These are phyloP conservation scores for Cotoneaster glaucophyllus DNA, from an alignment of 306 rosid species.

Conservation along the genomic window DNA sequence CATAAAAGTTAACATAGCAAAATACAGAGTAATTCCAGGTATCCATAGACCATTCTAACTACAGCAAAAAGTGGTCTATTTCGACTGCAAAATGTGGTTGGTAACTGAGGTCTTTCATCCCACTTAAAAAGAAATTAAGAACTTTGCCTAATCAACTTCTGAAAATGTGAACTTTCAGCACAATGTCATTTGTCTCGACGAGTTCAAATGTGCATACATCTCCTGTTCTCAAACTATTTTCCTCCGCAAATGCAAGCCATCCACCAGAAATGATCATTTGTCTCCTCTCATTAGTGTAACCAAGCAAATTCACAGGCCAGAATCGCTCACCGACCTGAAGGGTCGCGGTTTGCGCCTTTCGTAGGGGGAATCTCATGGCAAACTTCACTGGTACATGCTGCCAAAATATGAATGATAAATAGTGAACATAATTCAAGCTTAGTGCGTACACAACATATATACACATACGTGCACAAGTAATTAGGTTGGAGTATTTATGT, in stretches of 20 bases:
- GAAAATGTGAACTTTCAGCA: neutral
- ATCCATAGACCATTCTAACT: neutral
- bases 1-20: no score
- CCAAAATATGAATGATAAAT: neutral
- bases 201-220: neutral
- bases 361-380: neutral
- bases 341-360: neutral
- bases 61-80: neutral
- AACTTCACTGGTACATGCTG: neutral
- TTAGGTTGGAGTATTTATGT: neutral
- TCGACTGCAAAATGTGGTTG: neutral
- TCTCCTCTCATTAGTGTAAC: neutral
- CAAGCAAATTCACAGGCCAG: neutral
- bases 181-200: neutral
- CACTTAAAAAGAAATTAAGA: neutral
- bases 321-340: neutral
- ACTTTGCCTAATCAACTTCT: neutral
- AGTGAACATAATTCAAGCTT: neutral
- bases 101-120: neutral
- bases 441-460: neutral
- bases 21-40: neutral
- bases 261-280: neutral
- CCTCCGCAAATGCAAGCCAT: neutral
- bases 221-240: neutral
- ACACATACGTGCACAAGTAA: neutral